A percentile compares a stretch with the other conserved stretches of the same genome.
phyloP scores from a whole-genome alignment of 306 rosid species.

The Lupinus albus region DNA sequence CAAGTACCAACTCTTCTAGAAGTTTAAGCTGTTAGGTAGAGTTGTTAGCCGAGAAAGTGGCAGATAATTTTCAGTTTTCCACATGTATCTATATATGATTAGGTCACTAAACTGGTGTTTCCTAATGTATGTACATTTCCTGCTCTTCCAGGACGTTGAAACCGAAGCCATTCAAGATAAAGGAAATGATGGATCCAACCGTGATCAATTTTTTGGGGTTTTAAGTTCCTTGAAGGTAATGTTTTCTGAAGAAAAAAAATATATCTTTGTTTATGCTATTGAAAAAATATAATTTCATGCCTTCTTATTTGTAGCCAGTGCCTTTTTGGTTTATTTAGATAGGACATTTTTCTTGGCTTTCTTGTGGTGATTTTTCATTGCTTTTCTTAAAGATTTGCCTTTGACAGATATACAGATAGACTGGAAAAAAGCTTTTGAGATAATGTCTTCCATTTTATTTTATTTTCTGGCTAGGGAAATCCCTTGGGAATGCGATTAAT shows the following conservation, averaged over 20 bases:
- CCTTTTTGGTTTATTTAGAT: constrained; percentile 13
- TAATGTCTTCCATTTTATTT: constrained; percentile 18
- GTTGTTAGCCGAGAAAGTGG: constrained; percentile 12
- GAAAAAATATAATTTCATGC: constrained; percentile 16
- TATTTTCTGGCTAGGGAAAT: constrained; percentile 11
- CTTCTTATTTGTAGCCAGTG: constrained; percentile 12
- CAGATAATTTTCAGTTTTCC: constrained; percentile 21
- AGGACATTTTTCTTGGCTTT: constrained; percentile 27
- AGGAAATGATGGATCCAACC: constrained; percentile 54
- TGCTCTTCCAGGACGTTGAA: constrained; percentile 64
- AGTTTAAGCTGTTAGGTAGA: constrained; percentile 10
- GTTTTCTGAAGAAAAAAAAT: not conserved
- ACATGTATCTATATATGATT: constrained; percentile 13
- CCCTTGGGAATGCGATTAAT: constrained; percentile 11
- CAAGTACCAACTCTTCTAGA: not conserved
- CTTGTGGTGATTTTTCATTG: constrained; percentile 24
- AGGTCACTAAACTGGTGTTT: constrained; percentile 16
- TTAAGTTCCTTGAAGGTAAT: constrained; percentile 76
- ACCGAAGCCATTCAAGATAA: constrained; percentile 56
- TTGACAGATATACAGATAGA: constrained; percentile 11
- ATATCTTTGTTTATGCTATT: constrained; percentile 26
- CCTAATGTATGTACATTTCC: constrained; percentile 17
- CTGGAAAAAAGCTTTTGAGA: not conserved
- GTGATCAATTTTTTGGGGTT: constrained; percentile 52
- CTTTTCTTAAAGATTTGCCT: constrained; percentile 30